Evolutionary conservation across 208 protist genomes (phyloP).

Genomic region (Acanthamoeba royreba): DNA sequence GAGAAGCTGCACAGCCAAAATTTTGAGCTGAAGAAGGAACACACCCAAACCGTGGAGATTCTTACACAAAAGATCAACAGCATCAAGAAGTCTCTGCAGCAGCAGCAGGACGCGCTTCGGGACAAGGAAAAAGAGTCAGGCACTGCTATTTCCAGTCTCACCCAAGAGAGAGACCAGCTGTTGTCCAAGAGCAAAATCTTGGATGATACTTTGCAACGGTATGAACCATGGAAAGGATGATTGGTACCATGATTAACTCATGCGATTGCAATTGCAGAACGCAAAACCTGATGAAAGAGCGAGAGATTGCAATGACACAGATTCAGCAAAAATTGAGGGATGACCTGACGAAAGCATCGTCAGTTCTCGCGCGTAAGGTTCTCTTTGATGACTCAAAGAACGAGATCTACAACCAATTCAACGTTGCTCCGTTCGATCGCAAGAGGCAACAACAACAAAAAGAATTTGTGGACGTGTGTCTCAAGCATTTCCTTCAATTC

Average conservation of each 20-base stretch:
- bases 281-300: not conserved
- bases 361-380: not conserved
- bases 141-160: not conserved
- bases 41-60: not conserved
- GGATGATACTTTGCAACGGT: not conserved
- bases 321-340: not conserved
- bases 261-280: not conserved
- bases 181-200: not conserved
- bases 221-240: too few relatives aligned
- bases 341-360: not conserved
- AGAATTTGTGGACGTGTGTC: not conserved
- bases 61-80: not conserved
- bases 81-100: not conserved
- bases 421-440: not conserved
- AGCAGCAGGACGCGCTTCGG: not conserved
- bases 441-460: not conserved
- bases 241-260: too few relatives aligned
- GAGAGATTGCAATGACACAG: not conserved
- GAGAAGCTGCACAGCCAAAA: slow-evolving; percentile 5
- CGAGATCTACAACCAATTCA: not conserved
- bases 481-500: not conserved
- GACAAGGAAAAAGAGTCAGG: not conserved
- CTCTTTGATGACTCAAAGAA: not conserved
- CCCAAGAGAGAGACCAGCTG: not conserved
- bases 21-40: not conserved